A percentile compares a stretch with the other conserved stretches of the same genome.
Conservation (phyloP, 192 early-diverging fungal species). For the Coemansia sp. region DNA sequence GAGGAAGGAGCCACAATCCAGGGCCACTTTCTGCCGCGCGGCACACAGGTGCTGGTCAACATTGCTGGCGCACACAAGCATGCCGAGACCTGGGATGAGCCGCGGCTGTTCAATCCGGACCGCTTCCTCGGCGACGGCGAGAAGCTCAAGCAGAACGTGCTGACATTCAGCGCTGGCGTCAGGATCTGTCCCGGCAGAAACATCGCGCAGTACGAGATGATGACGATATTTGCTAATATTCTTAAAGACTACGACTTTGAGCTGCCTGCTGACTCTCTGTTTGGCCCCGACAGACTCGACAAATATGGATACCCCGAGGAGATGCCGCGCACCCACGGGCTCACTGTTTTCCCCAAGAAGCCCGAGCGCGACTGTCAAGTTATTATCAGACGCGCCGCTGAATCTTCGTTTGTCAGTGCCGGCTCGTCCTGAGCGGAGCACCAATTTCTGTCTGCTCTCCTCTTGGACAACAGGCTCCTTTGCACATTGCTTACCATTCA, state of each 20-base stretch:
- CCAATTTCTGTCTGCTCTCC: no score
- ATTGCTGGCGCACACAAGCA: constrained; percentile 31
- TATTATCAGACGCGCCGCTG: constrained; percentile 10
- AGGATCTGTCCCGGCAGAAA: constrained; percentile 34
- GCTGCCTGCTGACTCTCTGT: constrained; percentile 8
- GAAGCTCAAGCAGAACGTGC: constrained; percentile 7
- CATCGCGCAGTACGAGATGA: constrained; percentile 34
- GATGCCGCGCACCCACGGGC: constrained; percentile 23
- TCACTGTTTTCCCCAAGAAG: constrained; percentile 24
- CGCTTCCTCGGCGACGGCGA: constrained; percentile 23
- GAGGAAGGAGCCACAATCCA: constrained; percentile 26
- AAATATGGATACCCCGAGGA: constrained; percentile 7
- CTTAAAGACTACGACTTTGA: constrained; percentile 33
- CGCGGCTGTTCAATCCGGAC: constrained; percentile 36
- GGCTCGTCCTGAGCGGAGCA: no score
- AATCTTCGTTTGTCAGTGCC: neutral
- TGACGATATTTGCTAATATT: constrained; percentile 24
- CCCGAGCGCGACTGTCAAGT: constrained; percentile 30
- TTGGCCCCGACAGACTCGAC: constrained; percentile 13
- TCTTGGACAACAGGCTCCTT: no score
- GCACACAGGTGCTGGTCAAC: constrained; percentile 16
- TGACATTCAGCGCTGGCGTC: constrained; percentile 35
- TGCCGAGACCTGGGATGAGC: constrained; percentile 9
- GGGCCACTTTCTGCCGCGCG: constrained; percentile 36
- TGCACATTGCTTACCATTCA: no score